phyloP scores from a whole-genome alignment of 2,329 filamentous ascomycete genomes.

The Monosporascus ibericus region DNA sequence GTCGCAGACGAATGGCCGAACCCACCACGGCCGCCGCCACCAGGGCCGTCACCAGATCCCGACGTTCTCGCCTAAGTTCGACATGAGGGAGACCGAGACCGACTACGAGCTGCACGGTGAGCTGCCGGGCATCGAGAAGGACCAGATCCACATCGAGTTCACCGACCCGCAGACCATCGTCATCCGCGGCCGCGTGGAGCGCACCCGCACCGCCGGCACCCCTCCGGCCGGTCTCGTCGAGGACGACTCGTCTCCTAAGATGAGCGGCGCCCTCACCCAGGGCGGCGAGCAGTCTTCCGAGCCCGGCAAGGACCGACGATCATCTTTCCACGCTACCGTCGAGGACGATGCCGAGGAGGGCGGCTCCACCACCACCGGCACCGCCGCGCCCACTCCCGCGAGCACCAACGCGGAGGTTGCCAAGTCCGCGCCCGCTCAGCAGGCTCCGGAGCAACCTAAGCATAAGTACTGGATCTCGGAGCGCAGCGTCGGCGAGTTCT shows the following conservation, averaged over 20 bases:
- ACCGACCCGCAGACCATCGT: slow-evolving; percentile 67
- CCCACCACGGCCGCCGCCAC: neutral
- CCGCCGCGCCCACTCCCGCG: neutral
- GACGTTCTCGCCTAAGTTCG: slow-evolving; percentile 71
- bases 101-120: slow-evolving; percentile 75
- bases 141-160: slow-evolving; percentile 73
- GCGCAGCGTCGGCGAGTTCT: slow-evolving; percentile 61
- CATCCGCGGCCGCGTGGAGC: slow-evolving; percentile 64
- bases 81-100: slow-evolving; percentile 63
- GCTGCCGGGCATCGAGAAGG: slow-evolving; percentile 68
- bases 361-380: slow-evolving; percentile 16
- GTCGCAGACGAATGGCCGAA: slow-evolving; percentile 16
- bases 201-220: slow-evolving; percentile 51
- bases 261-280: slow-evolving; percentile 33
- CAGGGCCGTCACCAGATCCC: slow-evolving; percentile 26
- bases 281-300: slow-evolving; percentile 11
- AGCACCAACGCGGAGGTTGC: slow-evolving; percentile 9
- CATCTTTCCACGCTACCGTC: slow-evolving; percentile 52
- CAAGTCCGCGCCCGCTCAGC: slow-evolving; percentile 20
- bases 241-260: neutral
- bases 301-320: neutral
- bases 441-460: slow-evolving; percentile 17
- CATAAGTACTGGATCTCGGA: slow-evolving; percentile 67
- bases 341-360: slow-evolving; percentile 48
- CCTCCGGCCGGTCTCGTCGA: neutral